Evolutionary conservation across 208 protist species (phyloP).

Genomic region (Strigomonas culicis): DNA sequence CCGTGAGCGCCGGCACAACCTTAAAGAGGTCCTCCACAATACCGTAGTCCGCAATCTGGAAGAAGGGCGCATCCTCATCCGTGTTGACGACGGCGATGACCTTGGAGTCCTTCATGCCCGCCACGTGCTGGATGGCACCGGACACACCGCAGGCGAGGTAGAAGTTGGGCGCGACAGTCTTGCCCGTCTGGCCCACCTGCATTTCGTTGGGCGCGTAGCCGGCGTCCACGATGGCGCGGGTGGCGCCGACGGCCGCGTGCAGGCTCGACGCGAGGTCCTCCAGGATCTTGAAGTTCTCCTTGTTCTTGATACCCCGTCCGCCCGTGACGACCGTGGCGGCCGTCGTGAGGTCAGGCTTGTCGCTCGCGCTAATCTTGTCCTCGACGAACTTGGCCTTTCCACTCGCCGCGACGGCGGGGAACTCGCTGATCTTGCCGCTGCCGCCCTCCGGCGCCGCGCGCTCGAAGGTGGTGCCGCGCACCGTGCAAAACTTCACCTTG

Average conservation of each 20-base stretch:
- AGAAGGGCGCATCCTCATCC: slow-evolving; percentile 98
- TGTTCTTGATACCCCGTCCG: slow-evolving; percentile 95
- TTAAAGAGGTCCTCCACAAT: slow-evolving; percentile 97
- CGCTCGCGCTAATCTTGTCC: slow-evolving; percentile 43
- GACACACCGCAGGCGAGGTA: slow-evolving; percentile 97
- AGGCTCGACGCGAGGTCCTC: slow-evolving; percentile 93
- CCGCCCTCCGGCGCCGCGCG: slow-evolving; percentile 46
- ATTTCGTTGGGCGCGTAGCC: slow-evolving; percentile 92
- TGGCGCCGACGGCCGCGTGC: slow-evolving; percentile 95
- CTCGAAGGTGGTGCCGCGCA: slow-evolving; percentile 92
- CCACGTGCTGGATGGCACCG: slow-evolving; percentile 95
- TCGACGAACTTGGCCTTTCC: slow-evolving; percentile 55
- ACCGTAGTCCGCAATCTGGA: slow-evolving; percentile 97
- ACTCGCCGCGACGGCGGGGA: slow-evolving; percentile 26
- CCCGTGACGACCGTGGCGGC: slow-evolving; percentile 93
- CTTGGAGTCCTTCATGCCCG: slow-evolving; percentile 99
- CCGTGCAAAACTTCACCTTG: slow-evolving; percentile 92
- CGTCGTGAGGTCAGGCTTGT: slow-evolving; percentile 93
- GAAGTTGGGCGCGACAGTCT: slow-evolving; percentile 98
- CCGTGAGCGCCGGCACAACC: slow-evolving; percentile 90
- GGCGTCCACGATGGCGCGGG: slow-evolving; percentile 96
- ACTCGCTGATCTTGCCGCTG: slow-evolving; percentile 28
- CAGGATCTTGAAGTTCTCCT: slow-evolving; percentile 98
- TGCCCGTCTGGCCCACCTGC: slow-evolving; percentile 98
- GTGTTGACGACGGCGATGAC: slow-evolving; percentile 97